Conservation (phyloP, 2,329 filamentous ascomycete genomes). For the Aaosphaeria arxii region DNA sequence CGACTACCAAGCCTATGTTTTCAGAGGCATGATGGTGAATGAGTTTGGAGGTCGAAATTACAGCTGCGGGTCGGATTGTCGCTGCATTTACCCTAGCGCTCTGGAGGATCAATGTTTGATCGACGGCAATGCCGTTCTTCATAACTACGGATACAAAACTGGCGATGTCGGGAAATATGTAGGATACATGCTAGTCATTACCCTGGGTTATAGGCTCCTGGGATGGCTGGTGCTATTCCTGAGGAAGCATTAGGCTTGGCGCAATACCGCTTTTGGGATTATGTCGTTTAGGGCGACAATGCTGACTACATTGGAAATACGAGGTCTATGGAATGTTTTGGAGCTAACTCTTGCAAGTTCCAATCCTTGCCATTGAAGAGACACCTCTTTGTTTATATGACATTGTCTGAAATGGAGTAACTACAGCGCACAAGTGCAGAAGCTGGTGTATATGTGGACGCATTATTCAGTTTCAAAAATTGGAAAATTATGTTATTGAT, state of each 20-base stretch:
- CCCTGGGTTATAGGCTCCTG: slow-evolving; percentile 67
- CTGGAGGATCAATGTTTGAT: slow-evolving; percentile 66
- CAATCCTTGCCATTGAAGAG: no score
- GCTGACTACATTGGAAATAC: no score
- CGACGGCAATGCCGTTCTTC: slow-evolving; percentile 66
- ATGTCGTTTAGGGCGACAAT: not conserved
- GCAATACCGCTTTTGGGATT: not conserved
- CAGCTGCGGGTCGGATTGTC: slow-evolving; percentile 56
- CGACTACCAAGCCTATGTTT: slow-evolving; percentile 83
- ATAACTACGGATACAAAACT: slow-evolving; percentile 65
- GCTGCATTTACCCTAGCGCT: slow-evolving; percentile 69
- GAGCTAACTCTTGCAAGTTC: no score
- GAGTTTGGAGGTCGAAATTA: slow-evolving; percentile 70
- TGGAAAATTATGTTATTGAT: no score
- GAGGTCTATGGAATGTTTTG: no score
- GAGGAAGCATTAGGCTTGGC: slow-evolving; percentile 17
- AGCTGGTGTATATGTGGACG: no score
- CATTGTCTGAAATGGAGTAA: no score
- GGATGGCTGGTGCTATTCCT: slow-evolving; percentile 61
- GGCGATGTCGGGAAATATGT: slow-evolving; percentile 66
- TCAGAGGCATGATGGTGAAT: slow-evolving; percentile 91
- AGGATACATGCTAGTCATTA: slow-evolving; percentile 75
- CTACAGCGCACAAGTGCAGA: no score
- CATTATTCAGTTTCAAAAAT: no score
- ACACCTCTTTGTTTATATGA: no score